Base-by-base conservation (phyloP, 2,329 filamentous ascomycete species). In the Diplodia corticola region DNA sequence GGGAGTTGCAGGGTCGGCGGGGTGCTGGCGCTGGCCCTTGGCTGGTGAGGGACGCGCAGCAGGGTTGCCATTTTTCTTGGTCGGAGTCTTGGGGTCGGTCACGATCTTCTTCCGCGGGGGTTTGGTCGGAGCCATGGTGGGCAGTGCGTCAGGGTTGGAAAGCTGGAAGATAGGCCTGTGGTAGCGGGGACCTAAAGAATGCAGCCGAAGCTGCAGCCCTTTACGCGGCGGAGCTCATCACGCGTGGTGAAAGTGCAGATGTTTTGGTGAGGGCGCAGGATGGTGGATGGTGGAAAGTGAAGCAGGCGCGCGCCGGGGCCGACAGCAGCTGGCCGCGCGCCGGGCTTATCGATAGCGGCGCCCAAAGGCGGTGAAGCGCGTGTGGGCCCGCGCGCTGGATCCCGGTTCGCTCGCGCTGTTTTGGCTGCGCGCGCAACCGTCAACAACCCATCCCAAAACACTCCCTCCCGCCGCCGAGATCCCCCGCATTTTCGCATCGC, bases 121-220 rank as follows among this genome's bases (percentile, higher is more conserved):
- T 76, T 79, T 82, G 66, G 75, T 74, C 67, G 80, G 80, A 72
- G 80, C 80, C 81, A 83, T 83, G 68, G 68, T 77, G 75, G 72
- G 73, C 74, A 74, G 75, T 73, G 73, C 75, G 70, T 28, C 22
- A 49, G 57, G 57, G 28, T 72, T 73, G 67, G 70, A 73, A 73
- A 71, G 28, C 72, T 73, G 67, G 70, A 73, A 73, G 71, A 17
- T 72, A 71, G 71, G 72, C 71, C 76, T 73, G 74, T 73, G 37
- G 20, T 51, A 71, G 70, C 63, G 54, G 69, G 68, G 74, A 75
- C 73, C 73, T 71, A 71, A 69, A 77, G 77, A 79, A 68, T 73
- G 78, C 80, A 81, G 80, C 80, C 80, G 79, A 77, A 80, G 80
- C 80, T 76, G 79, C 78, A 75, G 75, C 75, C 76, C 75, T 76